A percentile compares a stretch with the other conserved stretches of the same genome.
These are phyloP conservation scores for Rhynchospora tenuis DNA, from an alignment of 176 grass and related monocot genomes.

Conservation along the genomic window DNA sequence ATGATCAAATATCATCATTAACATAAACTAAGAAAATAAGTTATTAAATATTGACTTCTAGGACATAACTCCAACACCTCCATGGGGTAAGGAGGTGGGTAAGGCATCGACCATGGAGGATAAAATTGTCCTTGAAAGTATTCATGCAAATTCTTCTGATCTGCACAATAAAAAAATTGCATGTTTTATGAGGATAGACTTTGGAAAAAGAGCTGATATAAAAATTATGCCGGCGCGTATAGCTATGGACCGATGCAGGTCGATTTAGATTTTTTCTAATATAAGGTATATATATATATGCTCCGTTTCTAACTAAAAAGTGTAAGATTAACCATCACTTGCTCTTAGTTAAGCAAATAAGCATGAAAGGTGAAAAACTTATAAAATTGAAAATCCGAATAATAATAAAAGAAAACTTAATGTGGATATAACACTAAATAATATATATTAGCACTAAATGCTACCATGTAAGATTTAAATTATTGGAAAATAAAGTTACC, in stretches of 20 bases:
- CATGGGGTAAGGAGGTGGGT: conserved; percentile 62
- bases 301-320: background rate
- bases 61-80: too few relatives aligned
- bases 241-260: background rate
- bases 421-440: background rate
- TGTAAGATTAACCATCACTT: background rate
- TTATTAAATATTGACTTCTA: too few relatives aligned
- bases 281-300: background rate
- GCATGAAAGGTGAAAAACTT: background rate
- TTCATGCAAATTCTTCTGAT: conserved; percentile 52
- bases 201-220: background rate
- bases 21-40: too few relatives aligned
- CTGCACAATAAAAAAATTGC: conserved; percentile 23
- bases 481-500: conserved; percentile 39
- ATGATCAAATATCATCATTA: too few relatives aligned
- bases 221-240: background rate
- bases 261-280: background rate
- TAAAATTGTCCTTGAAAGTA: conserved; percentile 59
- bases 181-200: background rate
- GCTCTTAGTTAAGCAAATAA: background rate
- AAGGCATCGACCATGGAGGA: conserved; percentile 88
- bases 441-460: background rate
- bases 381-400: background rate
- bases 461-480: background rate
- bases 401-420: conserved; percentile 1